Percentiles rank a stretch among this genome's conserved stretches.
Conservation (phyloP, 495 filamentous ascomycete genomes). For the Podospora fimiseda region DNA sequence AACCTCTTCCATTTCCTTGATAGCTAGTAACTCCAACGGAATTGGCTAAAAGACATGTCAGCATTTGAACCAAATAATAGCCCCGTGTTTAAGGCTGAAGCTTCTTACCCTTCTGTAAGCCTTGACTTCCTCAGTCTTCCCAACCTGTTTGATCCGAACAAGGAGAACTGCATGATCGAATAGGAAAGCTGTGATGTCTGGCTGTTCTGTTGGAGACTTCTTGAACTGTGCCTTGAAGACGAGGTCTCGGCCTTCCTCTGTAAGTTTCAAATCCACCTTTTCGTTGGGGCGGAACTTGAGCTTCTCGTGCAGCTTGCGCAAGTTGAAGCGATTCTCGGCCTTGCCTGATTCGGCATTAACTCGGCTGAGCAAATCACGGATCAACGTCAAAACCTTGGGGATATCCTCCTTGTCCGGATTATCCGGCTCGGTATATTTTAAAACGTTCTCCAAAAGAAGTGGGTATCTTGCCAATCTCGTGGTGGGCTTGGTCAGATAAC, state of each 20-base stretch:
- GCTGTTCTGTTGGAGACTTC: conserved; percentile 79
- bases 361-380: conserved; percentile 76
- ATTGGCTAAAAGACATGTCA: conserved; percentile 58
- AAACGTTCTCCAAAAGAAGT: conserved; percentile 81
- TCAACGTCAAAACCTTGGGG: conserved; percentile 74
- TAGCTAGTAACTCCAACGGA: conserved; percentile 85
- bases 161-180: conserved; percentile 95
- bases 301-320: conserved; percentile 82
- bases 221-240: conserved; percentile 89
- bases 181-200: conserved; percentile 87
- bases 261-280: conserved; percentile 89
- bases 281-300: conserved; percentile 82
- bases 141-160: conserved; percentile 78
- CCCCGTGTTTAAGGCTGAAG: neutral
- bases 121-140: conserved; percentile 89
- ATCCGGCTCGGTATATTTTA: conserved; percentile 79
- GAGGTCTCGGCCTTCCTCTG: conserved; percentile 86
- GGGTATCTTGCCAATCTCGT: conserved; percentile 94
- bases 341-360: conserved; percentile 96
- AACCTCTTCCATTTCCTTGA: conserved; percentile 94
- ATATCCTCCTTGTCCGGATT: conserved; percentile 88
- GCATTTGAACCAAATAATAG: neutral
- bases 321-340: conserved; percentile 95
- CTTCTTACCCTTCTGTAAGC: conserved; percentile 73
- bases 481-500: conserved; percentile 96